phyloP scores from a whole-genome alignment of 495 filamentous ascomycete genomes.

The Aspergillus baeticus region DNA sequence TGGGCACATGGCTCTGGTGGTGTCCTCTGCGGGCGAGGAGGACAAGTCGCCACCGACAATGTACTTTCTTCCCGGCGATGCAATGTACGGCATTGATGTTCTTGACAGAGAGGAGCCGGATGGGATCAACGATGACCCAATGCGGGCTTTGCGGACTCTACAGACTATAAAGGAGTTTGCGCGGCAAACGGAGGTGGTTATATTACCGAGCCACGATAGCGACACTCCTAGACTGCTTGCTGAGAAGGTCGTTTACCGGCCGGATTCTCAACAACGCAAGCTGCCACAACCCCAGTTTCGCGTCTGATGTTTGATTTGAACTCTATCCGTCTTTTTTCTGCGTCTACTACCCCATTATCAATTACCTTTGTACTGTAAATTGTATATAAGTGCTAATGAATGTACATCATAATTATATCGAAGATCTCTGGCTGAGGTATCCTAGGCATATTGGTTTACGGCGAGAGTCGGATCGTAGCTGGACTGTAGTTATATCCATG shows the following conservation, averaged over 20 bases:
- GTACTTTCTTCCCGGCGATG: slow-evolving; percentile 31
- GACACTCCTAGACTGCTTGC: not conserved
- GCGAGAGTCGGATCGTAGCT: no score
- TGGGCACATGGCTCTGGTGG: slow-evolving; percentile 27
- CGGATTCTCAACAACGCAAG: no score
- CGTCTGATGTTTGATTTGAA: no score
- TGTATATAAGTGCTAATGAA: no score
- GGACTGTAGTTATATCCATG: no score
- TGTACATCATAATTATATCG: no score
- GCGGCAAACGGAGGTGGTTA: not conserved
- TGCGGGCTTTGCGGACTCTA: not conserved
- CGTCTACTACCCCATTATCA: no score
- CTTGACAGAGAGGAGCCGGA: slow-evolving; percentile 29
- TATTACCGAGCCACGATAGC: not conserved
- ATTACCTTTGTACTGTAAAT: no score
- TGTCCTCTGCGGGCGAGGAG: slow-evolving; percentile 15
- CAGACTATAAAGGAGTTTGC: not conserved
- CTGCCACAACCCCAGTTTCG: no score
- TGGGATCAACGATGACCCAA: slow-evolving; percentile 13
- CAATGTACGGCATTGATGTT: slow-evolving; percentile 27
- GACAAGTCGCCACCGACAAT: slow-evolving; percentile 10
- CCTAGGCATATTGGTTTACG: no score
- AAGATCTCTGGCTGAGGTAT: no score
- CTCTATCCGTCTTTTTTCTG: no score
- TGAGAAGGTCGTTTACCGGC: not conserved